phyloP scores from a whole-genome alignment of 805 yeast species.

The Hanseniaspora vineae region DNA sequence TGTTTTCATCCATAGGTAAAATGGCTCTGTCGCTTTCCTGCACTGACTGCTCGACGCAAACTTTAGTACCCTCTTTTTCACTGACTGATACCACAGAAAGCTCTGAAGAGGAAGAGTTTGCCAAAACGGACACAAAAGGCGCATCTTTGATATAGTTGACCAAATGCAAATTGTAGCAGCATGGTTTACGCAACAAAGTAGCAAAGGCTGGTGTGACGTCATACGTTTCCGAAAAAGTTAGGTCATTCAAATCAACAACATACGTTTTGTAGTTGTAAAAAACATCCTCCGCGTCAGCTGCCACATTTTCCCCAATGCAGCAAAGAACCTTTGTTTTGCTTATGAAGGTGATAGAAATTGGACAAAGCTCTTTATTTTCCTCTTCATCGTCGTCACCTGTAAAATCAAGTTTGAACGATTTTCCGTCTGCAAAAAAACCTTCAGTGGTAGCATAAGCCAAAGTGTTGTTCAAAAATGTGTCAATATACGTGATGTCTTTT shows the following conservation, averaged over 20 bases:
- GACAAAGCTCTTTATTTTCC: conserved; percentile 22
- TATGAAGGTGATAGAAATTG: conserved; percentile 13
- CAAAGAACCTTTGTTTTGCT: conserved; percentile 14
- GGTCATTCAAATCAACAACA: conserved; percentile 7
- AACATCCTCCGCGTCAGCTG: conserved; percentile 12
- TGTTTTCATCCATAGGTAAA: conserved; percentile 54
- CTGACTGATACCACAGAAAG: conserved; percentile 27
- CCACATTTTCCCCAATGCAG: conserved; percentile 19
- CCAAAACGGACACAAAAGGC: conserved; percentile 30
- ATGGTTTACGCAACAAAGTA: conserved; percentile 31
- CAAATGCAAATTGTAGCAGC: conserved; percentile 31
- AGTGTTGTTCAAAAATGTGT: background rate
- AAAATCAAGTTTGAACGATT: background rate
- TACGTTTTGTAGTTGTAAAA: conserved; percentile 19
- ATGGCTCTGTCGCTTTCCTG: conserved; percentile 66
- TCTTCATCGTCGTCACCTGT: conserved; percentile 10
- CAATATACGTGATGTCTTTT: background rate
- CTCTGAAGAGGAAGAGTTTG: conserved; percentile 57
- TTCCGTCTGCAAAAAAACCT: background rate
- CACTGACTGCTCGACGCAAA: conserved; percentile 21
- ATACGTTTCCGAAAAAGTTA: conserved; percentile 21
- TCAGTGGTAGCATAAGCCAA: background rate
- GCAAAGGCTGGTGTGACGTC: conserved; percentile 45
- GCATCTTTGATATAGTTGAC: conserved; percentile 28
- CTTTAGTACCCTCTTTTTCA: background rate